Base-by-base conservation (phyloP, 2,329 filamentous ascomycete species). In the Fusarium beomiforme region DNA sequence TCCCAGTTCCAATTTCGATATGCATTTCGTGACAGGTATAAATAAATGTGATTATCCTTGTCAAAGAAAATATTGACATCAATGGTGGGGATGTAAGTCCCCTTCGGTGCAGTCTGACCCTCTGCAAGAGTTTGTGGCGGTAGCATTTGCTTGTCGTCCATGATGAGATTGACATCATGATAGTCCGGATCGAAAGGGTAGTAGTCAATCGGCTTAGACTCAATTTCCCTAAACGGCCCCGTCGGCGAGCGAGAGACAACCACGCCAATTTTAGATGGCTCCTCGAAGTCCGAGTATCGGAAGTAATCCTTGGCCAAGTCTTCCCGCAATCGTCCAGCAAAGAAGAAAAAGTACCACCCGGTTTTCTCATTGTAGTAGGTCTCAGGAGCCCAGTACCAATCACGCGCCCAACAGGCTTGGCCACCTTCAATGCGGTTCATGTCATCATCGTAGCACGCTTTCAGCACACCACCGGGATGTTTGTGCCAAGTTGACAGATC, bases 1-100 rank as follows among this genome's bases (percentile, higher is more conserved):
- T 81, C 79, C 79, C 79, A 81, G 36, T 80, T 81, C 79, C 79
- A 81, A 49, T 81, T 81, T 3, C 79, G 74, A 54, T 81, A 81
- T 5, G 79, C 79, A 46, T 81, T 81, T 9, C 79, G 74, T 2
- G 80, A 81, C 7, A 74, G 64, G 59, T 80, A 81, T 0, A 81
- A 57, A 58, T 85, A 84, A 16, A 78, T 72, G 9, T 73, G 75
- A 6, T 77, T 79, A 63, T 82, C 78, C 9, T 77, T 70, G 42
- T 85, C 81, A 47, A 83, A 85, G 42, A 86, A 83, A n/a, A 87
- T 77, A 75, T 86, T 83, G 0, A 83, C 80, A 56, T 86, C 85
- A 11, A 86, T 85, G 7, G 77, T 79, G 2, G 79, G 79, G 23
- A 81, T 81, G 23, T 78, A 81, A 2, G 79, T 81, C 17, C 79